Conservation (phyloP, 2,329 filamentous ascomycete genomes). For the Fusarium sororula region DNA sequence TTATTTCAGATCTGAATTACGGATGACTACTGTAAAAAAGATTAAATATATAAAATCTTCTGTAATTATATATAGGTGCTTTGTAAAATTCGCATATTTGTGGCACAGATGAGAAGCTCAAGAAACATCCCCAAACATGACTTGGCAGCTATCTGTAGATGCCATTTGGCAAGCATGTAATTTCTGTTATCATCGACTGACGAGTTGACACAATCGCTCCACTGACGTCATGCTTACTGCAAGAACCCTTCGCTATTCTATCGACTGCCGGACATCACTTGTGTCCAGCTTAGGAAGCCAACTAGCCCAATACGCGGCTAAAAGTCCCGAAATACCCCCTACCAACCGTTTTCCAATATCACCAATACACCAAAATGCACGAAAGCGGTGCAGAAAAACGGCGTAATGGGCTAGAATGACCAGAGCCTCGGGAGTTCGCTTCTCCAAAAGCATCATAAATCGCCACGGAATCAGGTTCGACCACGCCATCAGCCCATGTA, state of each 20-base stretch:
- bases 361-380: background rate
- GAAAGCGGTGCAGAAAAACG: background rate
- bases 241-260: too few relatives aligned
- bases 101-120: too few relatives aligned
- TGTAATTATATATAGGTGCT: too few relatives aligned
- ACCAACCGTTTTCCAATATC: constrained; percentile 1
- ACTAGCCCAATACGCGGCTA: background rate
- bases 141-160: accelerated
- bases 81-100: too few relatives aligned
- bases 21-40: too few relatives aligned
- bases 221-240: too few relatives aligned
- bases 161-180: too few relatives aligned
- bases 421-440: constrained; percentile 13
- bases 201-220: too few relatives aligned
- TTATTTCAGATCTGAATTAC: too few relatives aligned
- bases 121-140: accelerated
- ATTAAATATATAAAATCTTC: accelerated
- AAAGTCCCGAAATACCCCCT: background rate
- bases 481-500: constrained; percentile 4
- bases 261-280: too few relatives aligned
- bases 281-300: background rate
- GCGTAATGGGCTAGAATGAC: constrained; percentile 18
- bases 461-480: background rate
- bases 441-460: constrained; percentile 3
- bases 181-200: too few relatives aligned